phyloP scores from a whole-genome alignment of 2,329 filamentous ascomycete genomes.

The Talaromyces sp. region DNA sequence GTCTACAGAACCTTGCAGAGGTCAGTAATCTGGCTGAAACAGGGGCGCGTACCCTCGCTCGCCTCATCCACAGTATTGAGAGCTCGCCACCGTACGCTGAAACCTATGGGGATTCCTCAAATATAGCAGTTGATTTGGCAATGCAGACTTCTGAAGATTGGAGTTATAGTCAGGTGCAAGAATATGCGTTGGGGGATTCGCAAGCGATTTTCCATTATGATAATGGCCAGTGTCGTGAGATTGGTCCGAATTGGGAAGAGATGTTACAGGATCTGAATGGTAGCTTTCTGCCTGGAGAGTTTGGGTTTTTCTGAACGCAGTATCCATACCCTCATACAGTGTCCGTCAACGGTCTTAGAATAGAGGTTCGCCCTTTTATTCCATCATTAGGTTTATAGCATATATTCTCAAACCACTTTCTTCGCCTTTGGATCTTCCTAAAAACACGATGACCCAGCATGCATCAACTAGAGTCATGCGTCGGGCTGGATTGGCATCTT shows the following conservation, averaged over 20 bases:
- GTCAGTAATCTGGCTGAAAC: neutral
- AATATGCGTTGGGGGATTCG: neutral
- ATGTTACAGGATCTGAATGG: neutral
- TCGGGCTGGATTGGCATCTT: no score
- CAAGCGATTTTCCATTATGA: neutral
- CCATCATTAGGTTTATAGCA: neutral
- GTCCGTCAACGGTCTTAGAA: neutral
- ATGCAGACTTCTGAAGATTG: neutral
- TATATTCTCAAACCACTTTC: no score
- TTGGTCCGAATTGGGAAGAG: neutral
- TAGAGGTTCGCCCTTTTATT: neutral
- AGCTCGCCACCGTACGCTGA: neutral
- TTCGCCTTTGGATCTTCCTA: no score
- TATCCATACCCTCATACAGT: neutral
- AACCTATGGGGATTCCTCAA: neutral
- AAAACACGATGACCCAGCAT: no score
- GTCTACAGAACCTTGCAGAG: neutral
- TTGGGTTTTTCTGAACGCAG: neutral
- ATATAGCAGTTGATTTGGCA: neutral
- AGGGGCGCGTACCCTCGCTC: neutral
- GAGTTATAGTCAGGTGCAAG: neutral
- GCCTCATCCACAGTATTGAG: neutral
- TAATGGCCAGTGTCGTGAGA: neutral
- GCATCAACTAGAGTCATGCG: no score
- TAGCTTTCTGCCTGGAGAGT: neutral